Evolutionary conservation across 129 eudicot species (phyloP), one percentile per base, ranked within the genome.

Genomic region (Lonicera japonica): DNA sequence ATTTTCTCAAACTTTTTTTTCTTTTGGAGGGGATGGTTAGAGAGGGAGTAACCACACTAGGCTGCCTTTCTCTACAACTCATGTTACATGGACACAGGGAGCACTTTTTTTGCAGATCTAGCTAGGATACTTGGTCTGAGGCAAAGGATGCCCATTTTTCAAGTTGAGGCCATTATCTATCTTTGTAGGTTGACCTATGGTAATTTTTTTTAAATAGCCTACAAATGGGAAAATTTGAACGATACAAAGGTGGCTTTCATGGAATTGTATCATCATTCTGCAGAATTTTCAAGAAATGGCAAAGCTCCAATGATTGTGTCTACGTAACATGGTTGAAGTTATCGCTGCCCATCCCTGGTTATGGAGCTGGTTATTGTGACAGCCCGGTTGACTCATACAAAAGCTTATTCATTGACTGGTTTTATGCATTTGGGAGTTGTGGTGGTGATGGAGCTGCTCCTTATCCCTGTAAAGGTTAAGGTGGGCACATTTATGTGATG

Each of bases 381-480:
- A 87, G 99, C 94, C 88, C 87, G 99, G 95, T 79, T 78, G 95
- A 92, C 95, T 82, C 79, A 41, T 71, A 58, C 77, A 76, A 43
- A 29, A 73, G 84, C 72, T 70, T 83, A 64, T 75, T 66, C 70
- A 59, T 72, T 85, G 78, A 78, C 65, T 80, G 69, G 73, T 64
- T 38, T 51, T 77, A 56, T 56, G 60, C 70, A 61, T 74, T 69
- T 78, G 85, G 79, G 73, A 73, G 70, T 68, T 70, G 55, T 73
- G 68, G 72, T 79, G 89, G 88, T 75, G 36, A 6, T 43, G 90
- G 78, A 76, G 89, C 82, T 83, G 91, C 85, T 86, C 83, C 94
- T 91, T 91, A 91, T 91, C 97, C 97, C 97, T 87, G 94, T 89
- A 79, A n/a, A 82, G 81, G 88, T 87, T 76, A 78, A 90, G 97